These are phyloP conservation scores for Tillandsia leiboldiana DNA, from an alignment of 176 grass and related monocot genomes.

Conservation along the genomic window DNA sequence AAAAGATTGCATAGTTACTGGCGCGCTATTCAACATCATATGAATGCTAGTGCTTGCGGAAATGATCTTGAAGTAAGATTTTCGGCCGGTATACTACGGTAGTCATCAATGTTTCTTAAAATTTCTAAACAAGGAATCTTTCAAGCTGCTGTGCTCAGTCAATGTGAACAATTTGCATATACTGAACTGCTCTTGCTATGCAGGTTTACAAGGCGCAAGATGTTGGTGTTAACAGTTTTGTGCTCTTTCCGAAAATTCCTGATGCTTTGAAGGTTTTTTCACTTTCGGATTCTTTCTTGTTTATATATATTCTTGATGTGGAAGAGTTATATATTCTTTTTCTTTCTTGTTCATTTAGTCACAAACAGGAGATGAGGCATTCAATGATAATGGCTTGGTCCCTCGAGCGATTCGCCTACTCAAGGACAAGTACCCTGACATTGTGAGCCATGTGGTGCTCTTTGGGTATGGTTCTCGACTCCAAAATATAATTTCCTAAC, in stretches of 20 bases:
- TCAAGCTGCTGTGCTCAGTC: neutral
- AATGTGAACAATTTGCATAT: neutral
- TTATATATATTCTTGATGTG: constrained; percentile 4
- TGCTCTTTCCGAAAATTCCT: constrained; percentile 95
- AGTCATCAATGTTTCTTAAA: too few species aligned
- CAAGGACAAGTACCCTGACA: constrained; percentile 92
- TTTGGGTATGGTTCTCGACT: neutral
- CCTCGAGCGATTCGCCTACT: constrained; percentile 75
- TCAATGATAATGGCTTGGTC: constrained; percentile 89
- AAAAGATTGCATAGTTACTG: constrained; percentile 1
- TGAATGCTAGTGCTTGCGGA: neutral
- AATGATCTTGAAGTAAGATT: too few species aligned
- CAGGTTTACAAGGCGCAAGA: constrained; percentile 91
- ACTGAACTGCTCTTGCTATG: constrained; percentile 13
- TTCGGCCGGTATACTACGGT: too few species aligned
- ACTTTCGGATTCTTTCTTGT: neutral
- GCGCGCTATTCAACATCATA: neutral
- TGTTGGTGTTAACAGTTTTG: constrained; percentile 91
- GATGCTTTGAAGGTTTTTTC: constrained; percentile 85
- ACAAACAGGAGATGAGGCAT: constrained; percentile 75
- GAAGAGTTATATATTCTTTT: constrained; percentile 13
- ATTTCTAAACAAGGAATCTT: neutral
- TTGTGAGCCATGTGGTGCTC: constrained; percentile 38
- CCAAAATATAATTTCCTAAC: too few species aligned
- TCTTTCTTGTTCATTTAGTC: constrained; percentile 30